Base-by-base conservation (phyloP, 768 basidiomycete genomes). In the Tubosaeta brunneosetosa region DNA sequence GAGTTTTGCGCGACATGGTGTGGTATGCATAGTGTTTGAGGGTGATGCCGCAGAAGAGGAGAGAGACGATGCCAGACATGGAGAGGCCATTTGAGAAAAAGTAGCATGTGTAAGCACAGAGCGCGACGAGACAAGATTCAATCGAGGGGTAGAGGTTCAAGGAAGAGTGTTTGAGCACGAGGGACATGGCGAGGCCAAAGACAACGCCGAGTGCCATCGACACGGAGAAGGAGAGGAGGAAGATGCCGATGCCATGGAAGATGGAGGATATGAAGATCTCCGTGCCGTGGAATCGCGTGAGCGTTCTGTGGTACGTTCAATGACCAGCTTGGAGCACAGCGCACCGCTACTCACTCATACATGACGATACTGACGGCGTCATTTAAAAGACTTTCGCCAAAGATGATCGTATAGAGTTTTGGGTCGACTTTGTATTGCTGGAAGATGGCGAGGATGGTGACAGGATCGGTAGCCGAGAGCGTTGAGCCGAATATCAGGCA, bases 1-100 rank as follows among this genome's bases (percentile, higher is more conserved):
- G 97, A 0, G 97, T 97, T 49, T 91, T 82, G 26, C 83, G 84
- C 10, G 93, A 95, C 97, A 99, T 99, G 47, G 94, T 98, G 74
- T 97, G 97, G 67, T 97, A 98, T n/a, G 95, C 97, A 65, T 99
- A 98, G 67, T 99, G 97, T 71, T 99, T 99, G 61, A 99, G 80
- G 4, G 97, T 99, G 67, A 99, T 97, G 54, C 97, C 95, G 67
- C 95, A 98, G 76, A 99, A 97, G 42, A 98, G 84, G 37, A 98
- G 82, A 4, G 94, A 97, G 41, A 98, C 94, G 70, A 98, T 97
- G 46, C 97, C 95, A 67, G 85, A 88, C 90, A 97, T 93, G 42
- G 84, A 83, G 36, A 94, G 70, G 6, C 93, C 94, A 58, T 92
- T 99, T n/a, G 92, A 94, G 76, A 99, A 94, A 75, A 99, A 99